Evolutionary conservation across 176 grass and related monocot species (phyloP).

Genomic region (Cymbopogon citratus): DNA sequence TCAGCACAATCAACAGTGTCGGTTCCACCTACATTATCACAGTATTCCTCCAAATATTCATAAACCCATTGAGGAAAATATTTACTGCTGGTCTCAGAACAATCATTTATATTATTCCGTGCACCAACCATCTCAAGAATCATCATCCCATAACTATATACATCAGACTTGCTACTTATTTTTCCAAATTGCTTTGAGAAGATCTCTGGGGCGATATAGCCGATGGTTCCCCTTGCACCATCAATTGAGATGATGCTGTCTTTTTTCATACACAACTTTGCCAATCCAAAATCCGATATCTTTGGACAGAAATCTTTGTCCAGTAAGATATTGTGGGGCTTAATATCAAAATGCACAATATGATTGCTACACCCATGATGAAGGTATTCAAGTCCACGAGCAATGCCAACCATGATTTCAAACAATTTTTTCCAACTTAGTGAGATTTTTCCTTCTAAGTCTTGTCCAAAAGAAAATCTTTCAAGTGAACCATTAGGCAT

Average conservation of each 20-base stretch:
- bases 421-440: conserved; percentile 26
- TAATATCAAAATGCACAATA: conserved; percentile 50
- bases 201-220: conserved; percentile 49
- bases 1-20: neutral
- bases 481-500: conserved; percentile 38
- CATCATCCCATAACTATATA: conserved; percentile 62
- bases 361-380: conserved; percentile 37
- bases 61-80: conserved; percentile 44
- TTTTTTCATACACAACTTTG: conserved; percentile 25
- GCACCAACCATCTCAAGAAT: conserved; percentile 43
- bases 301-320: conserved; percentile 43
- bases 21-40: neutral
- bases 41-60: conserved; percentile 21
- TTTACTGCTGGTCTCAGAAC: conserved; percentile 1
- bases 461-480: neutral
- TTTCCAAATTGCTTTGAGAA: conserved; percentile 39
- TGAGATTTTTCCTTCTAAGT: neutral
- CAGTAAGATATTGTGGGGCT: conserved; percentile 36
- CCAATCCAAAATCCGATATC: conserved; percentile 50
- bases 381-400: conserved; percentile 40
- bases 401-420: conserved; percentile 33
- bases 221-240: conserved; percentile 37
- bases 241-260: conserved; percentile 36
- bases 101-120: neutral
- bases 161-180: conserved; percentile 42